A percentile compares a stretch with the other conserved stretches of the same genome.
Conservation (phyloP, 1,284 basidiomycete genomes). For the Neolentinus lepideus region DNA sequence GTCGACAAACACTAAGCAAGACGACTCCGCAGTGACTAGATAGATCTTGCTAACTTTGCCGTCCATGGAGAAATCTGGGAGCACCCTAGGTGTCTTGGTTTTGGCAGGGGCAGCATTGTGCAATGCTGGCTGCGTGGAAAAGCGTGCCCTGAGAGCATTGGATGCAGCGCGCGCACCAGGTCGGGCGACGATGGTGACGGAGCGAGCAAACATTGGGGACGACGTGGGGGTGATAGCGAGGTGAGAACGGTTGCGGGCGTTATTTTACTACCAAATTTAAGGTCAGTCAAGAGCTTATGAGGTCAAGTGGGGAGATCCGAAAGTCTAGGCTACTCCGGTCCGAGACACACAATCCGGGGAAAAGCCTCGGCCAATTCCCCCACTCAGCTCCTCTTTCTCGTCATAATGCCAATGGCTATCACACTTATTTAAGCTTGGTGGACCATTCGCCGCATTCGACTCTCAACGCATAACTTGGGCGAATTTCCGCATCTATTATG, state of each 20-base stretch:
- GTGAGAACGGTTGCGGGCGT: not conserved
- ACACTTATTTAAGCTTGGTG: too few relatives aligned
- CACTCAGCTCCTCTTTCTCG: not conserved
- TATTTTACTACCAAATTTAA: not conserved
- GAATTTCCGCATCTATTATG: not conserved
- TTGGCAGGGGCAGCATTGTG: not conserved
- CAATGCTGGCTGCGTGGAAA: not conserved
- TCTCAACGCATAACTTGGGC: not conserved
- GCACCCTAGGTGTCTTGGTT: slow-evolving; percentile 24
- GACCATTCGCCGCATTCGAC: too few relatives aligned
- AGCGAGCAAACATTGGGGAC: not conserved
- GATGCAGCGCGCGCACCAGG: not conserved
- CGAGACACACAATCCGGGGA: not conserved
- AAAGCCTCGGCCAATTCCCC: not conserved
- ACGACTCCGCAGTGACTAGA: not conserved
- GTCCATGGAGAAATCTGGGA: slow-evolving; percentile 63
- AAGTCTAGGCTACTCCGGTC: not conserved
- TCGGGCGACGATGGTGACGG: not conserved
- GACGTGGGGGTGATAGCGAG: not conserved
- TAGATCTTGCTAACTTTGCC: slow-evolving; percentile 45
- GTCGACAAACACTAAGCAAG: not conserved
- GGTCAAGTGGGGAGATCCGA: not conserved
- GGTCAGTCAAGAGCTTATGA: not conserved
- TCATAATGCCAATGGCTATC: not conserved
- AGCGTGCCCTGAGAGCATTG: not conserved